These are phyloP conservation scores for Aspergillus novofumigatus DNA, from an alignment of 2,329 filamentous ascomycete species.

Conservation along the genomic window DNA sequence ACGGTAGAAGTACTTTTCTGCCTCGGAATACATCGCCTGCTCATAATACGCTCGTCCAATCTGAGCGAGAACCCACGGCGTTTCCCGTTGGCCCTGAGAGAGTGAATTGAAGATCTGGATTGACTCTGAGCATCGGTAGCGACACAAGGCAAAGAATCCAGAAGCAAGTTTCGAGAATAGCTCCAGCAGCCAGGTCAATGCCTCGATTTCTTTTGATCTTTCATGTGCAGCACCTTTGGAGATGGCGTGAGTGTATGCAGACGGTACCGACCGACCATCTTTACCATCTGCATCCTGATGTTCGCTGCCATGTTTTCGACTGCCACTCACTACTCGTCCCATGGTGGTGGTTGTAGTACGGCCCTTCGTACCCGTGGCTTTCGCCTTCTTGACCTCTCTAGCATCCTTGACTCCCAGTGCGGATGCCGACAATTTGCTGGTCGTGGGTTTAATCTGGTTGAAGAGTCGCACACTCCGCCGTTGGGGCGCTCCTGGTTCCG, in stretches of 20 bases:
- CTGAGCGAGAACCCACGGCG: conserved; percentile 87
- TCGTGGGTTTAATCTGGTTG: conserved; percentile 63
- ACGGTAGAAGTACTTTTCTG: conserved; percentile 78
- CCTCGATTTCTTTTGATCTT: conserved; percentile 65
- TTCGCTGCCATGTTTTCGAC: conserved; percentile 62
- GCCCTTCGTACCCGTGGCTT: conserved; percentile 67
- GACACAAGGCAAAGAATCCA: conserved; percentile 72
- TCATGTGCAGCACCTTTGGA: conserved; percentile 44
- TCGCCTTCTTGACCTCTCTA: conserved; percentile 79
- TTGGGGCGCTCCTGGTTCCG: conserved; percentile 61
- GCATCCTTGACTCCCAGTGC: conserved; percentile 58
- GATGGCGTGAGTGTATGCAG: conserved; percentile 25
- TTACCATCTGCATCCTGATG: conserved; percentile 66
- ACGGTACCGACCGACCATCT: conserved; percentile 46
- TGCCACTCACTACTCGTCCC: conserved; percentile 84
- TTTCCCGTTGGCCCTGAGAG: conserved; percentile 73
- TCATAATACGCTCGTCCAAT: conserved; percentile 91
- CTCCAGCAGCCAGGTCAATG: conserved; percentile 71
- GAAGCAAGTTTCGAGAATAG: conserved; percentile 76
- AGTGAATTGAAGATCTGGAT: conserved; percentile 69
- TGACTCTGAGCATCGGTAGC: conserved; percentile 74
- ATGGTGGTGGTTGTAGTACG: conserved; percentile 65
- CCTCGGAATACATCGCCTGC: conserved; percentile 77
- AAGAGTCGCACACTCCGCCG: conserved; percentile 71
- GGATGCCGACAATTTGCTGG: conserved; percentile 58